These are phyloP conservation scores for Colletotrichum siamense DNA, from an alignment of 2,329 filamentous ascomycete species.

Conservation along the genomic window DNA sequence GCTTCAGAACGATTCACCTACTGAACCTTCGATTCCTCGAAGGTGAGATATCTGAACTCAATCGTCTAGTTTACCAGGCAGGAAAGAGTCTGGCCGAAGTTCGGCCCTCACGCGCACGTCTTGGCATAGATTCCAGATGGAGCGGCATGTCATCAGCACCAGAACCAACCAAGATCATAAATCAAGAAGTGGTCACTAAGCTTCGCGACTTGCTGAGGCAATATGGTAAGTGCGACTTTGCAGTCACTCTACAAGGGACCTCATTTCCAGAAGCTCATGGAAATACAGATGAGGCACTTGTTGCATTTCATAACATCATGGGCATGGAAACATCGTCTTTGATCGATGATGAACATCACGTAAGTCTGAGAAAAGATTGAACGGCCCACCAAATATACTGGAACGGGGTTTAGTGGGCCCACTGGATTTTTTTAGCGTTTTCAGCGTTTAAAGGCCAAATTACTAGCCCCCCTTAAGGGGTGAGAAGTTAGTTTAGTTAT, in stretches of 20 bases:
- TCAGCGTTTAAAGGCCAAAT: too few relatives aligned
- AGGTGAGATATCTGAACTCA: not conserved
- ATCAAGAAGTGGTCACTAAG: not conserved
- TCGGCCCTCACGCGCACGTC: not conserved
- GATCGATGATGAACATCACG: not conserved
- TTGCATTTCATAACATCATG: not conserved
- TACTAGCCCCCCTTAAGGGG: too few relatives aligned
- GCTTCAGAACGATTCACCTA: not conserved
- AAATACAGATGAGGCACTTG: not conserved
- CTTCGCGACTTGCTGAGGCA: not conserved
- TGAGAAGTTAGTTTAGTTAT: too few relatives aligned
- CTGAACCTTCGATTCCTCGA: not conserved
- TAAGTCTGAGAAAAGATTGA: not conserved
- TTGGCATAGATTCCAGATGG: not conserved
- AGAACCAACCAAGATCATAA: not conserved
- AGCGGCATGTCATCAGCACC: not conserved
- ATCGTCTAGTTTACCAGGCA: not conserved
- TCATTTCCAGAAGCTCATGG: not conserved
- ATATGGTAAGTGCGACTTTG: not conserved
- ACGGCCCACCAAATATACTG: not conserved
- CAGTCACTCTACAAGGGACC: fast-evolving
- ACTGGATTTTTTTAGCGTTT: too few relatives aligned
- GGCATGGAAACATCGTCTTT: not conserved
- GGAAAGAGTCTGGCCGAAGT: not conserved
- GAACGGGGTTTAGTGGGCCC: too few relatives aligned